These are phyloP conservation scores for Cyclotella choctawhatcheeana DNA, from an alignment of 108 stramenopile genomes.

Conservation along the genomic window DNA sequence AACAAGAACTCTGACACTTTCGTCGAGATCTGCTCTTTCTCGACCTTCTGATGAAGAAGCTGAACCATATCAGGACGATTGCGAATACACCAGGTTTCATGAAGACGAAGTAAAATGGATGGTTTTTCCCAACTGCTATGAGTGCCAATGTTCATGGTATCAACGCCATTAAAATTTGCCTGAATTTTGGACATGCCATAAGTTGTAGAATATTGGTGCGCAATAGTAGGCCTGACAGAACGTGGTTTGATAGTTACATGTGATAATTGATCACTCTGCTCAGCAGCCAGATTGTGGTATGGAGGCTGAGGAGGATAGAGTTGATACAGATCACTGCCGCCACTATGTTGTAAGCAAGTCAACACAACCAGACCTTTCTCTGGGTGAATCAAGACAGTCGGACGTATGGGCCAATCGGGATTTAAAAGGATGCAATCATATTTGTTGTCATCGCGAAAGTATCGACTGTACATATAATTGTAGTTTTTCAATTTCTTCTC, in stretches of 20 bases:
- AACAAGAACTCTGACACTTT: not conserved
- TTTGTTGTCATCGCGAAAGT: not conserved
- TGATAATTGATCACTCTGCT: not conserved
- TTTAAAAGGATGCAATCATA: not conserved
- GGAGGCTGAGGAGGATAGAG: not conserved
- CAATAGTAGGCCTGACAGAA: not conserved
- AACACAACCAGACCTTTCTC: not conserved
- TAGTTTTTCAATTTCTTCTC: not conserved
- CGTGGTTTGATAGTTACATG: not conserved
- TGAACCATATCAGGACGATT: not conserved
- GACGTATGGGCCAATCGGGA: not conserved
- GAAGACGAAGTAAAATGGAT: not conserved
- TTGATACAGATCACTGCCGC: too few species aligned
- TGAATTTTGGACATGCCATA: not conserved
- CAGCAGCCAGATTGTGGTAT: not conserved
- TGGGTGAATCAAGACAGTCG: not conserved
- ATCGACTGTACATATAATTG: not conserved
- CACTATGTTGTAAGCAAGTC: too few species aligned
- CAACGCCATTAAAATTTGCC: not conserved
- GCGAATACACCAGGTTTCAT: not conserved
- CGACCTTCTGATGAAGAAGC: not conserved
- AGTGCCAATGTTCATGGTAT: not conserved
- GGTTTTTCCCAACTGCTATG: not conserved
- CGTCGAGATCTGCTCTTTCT: not conserved
- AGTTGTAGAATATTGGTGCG: not conserved